Evolutionary conservation across 2,329 filamentous ascomycete species (phyloP).

Genomic region (Sphaerulina populicola): DNA sequence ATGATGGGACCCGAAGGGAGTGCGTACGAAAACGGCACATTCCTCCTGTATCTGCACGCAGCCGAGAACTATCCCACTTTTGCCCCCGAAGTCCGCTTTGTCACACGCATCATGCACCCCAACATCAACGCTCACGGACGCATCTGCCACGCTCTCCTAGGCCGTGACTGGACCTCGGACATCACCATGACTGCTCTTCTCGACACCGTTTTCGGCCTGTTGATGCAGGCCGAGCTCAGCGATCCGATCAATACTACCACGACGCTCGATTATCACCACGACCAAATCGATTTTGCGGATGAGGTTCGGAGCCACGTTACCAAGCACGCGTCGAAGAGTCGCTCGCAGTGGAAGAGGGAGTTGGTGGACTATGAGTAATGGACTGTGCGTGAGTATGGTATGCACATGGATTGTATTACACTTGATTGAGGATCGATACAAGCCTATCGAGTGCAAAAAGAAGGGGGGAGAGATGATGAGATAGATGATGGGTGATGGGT

Average conservation of each 20-base stretch:
- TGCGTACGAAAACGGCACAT: conserved; percentile 30
- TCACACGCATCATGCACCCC: conserved; percentile 35
- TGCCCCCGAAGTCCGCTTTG: conserved; percentile 32
- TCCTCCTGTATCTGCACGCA: conserved; percentile 35
- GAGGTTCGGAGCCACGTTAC: conserved; percentile 26
- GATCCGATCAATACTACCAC: conserved; percentile 31
- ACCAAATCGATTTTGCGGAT: conserved; percentile 31
- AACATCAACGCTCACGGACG: conserved; percentile 35
- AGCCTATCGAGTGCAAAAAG: too few relatives aligned
- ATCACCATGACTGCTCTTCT: conserved; percentile 30
- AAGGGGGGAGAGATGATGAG: too few relatives aligned
- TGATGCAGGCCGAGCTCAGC: conserved; percentile 30
- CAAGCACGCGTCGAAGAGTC: conserved; percentile 29
- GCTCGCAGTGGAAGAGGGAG: conserved; percentile 27
- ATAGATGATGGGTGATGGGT: too few relatives aligned
- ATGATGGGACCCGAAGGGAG: conserved; percentile 32
- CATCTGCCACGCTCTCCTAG: conserved; percentile 33
- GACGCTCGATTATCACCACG: conserved; percentile 31
- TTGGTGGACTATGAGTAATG: background rate
- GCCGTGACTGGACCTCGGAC: conserved; percentile 34
- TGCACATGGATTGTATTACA: too few relatives aligned
- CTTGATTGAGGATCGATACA: too few relatives aligned
- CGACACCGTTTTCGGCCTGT: conserved; percentile 32
- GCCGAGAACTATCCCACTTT: conserved; percentile 33
- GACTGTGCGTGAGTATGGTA: too few relatives aligned